Evolutionary conservation across 306 rosid genomes (phyloP).

Genomic region (Cercis canadensis): DNA sequence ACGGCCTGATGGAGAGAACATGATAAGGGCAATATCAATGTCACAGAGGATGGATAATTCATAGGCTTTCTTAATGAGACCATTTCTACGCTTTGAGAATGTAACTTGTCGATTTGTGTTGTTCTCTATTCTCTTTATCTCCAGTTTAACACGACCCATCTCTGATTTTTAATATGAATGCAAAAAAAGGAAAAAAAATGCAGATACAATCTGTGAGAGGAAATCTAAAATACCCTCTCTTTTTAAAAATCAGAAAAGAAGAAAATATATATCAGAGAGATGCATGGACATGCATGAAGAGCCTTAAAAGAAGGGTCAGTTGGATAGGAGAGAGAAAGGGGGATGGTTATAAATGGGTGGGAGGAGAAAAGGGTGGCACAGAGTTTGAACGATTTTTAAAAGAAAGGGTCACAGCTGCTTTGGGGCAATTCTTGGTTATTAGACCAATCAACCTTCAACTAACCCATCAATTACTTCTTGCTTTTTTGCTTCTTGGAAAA

Average conservation of each 20-base stretch:
- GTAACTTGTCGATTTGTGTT: constrained; percentile 80
- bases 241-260: neutral
- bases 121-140: constrained; percentile 87
- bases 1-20: constrained; percentile 77
- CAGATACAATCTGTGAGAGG: constrained; percentile 42
- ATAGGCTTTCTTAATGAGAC: constrained; percentile 85
- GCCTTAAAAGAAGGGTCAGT: constrained; percentile 59
- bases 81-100: constrained; percentile 85
- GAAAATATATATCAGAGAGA: constrained; percentile 27
- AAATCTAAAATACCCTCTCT: constrained; percentile 45
- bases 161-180: constrained; percentile 16
- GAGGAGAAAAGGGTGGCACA: constrained; percentile 58
- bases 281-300: constrained; percentile 52
- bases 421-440: constrained; percentile 18
- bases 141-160: constrained; percentile 89
- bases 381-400: constrained; percentile 51
- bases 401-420: constrained; percentile 48
- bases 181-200: constrained; percentile 30
- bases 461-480: neutral
- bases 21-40: constrained; percentile 83
- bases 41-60: constrained; percentile 81
- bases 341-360: constrained; percentile 63
- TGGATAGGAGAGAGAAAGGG: constrained; percentile 49
- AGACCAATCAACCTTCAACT: neutral
- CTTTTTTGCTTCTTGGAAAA: neutral